phyloP scores from a whole-genome alignment of 139 green algal species.

The Coccomyxa sp. region DNA sequence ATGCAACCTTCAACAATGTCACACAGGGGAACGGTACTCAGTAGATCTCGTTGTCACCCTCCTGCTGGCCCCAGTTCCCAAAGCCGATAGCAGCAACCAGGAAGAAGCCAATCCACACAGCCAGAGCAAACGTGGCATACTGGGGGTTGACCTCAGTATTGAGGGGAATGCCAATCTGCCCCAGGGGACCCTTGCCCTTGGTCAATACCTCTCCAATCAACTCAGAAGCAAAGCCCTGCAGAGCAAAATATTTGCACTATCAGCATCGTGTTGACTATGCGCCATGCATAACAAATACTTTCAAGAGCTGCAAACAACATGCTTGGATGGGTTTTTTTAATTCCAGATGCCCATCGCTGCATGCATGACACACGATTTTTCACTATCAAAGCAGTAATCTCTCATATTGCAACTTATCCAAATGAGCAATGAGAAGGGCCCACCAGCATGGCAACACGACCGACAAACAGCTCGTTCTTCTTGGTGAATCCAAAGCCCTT shows the following conservation, averaged over 20 bases:
- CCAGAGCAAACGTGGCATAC: conserved; percentile 11
- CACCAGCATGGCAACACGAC: conserved; percentile 47
- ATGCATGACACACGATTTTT: neutral
- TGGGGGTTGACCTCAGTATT: neutral
- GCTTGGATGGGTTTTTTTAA: neutral
- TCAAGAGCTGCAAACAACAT: neutral
- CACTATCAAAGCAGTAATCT: neutral
- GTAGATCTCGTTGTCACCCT: conserved; percentile 21
- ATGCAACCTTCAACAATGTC: neutral
- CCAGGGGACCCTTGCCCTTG: conserved; percentile 19
- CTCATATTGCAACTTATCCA: neutral
- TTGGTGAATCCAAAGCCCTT: conserved; percentile 44
- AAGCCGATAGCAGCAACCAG: conserved; percentile 17
- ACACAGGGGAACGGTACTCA: neutral
- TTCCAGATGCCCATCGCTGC: neutral
- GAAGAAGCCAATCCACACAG: conserved; percentile 24
- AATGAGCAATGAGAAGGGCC: neutral
- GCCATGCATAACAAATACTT: neutral
- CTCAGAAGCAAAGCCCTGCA: conserved; percentile 23
- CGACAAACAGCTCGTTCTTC: conserved; percentile 54
- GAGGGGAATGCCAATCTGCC: conserved; percentile 15
- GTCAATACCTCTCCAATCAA: conserved; percentile 13
- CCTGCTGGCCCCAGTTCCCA: conserved; percentile 14
- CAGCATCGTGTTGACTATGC: neutral
- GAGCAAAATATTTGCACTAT: neutral